Evolutionary conservation across 2,329 filamentous ascomycete genomes (phyloP).

Genomic region (Raffaelea albimanens): DNA sequence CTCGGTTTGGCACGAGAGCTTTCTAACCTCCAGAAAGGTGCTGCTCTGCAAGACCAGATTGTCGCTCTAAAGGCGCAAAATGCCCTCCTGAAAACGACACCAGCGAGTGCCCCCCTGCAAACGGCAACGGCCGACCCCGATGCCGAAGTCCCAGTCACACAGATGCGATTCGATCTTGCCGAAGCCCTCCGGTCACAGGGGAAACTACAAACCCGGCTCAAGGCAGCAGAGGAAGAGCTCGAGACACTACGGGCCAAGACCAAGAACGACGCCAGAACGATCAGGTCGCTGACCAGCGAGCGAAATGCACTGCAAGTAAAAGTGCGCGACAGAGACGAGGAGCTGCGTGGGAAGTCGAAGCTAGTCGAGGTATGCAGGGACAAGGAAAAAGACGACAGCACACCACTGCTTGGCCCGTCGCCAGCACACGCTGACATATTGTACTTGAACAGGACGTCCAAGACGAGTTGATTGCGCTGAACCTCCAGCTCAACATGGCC

Average conservation of each 20-base stretch:
- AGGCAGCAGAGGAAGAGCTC: constrained; percentile 50
- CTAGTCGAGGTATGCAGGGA: constrained; percentile 55
- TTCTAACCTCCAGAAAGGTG: constrained; percentile 34
- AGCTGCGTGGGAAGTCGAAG: constrained; percentile 74
- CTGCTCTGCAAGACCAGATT: constrained; percentile 57
- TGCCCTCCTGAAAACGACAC: constrained; percentile 7
- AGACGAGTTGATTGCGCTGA: constrained; percentile 83
- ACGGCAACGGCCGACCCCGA: constrained; percentile 4
- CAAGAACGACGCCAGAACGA: constrained; percentile 48
- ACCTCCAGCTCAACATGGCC: constrained; percentile 78
- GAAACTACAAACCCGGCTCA: constrained; percentile 55
- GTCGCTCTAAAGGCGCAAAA: constrained; percentile 53
- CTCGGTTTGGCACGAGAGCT: too few relatives aligned
- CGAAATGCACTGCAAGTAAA: constrained; percentile 52
- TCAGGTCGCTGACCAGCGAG: constrained; percentile 55
- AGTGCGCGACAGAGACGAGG: constrained; percentile 74
- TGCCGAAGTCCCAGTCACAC: constrained; percentile 28
- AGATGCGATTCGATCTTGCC: constrained; percentile 60
- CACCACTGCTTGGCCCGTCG: too few relatives aligned
- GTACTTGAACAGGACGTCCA: constrained; percentile 53
- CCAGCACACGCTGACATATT: too few relatives aligned
- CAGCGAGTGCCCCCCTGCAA: constrained; percentile 1
- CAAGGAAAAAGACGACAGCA: background rate
- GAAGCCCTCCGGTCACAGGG: constrained; percentile 67
- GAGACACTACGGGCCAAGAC: constrained; percentile 50